These are phyloP conservation scores for Podochytrium sp. DNA, from an alignment of 192 early-diverging fungal species.

Conservation along the genomic window DNA sequence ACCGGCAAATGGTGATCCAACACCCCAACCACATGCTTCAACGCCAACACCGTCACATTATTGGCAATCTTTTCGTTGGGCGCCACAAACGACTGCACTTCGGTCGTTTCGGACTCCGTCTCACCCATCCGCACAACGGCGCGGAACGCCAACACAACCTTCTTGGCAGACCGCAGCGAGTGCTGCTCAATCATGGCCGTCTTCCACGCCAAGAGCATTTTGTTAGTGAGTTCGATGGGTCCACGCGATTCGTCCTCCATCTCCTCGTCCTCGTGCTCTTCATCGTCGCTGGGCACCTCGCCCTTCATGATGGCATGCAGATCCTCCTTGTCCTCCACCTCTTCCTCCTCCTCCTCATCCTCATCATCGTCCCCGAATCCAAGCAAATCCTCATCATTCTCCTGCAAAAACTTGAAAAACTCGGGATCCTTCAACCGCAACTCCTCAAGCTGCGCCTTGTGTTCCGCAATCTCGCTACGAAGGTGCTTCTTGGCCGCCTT, in stretches of 20 bases:
- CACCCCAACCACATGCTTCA: constrained; percentile 70
- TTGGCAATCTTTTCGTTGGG: constrained; percentile 71
- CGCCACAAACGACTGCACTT: constrained; percentile 19
- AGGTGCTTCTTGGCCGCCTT: constrained; percentile 49
- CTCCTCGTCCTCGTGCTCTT: constrained; percentile 44
- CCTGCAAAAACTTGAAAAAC: constrained; percentile 89
- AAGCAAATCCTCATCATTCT: constrained; percentile 84
- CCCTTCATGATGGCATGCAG: constrained; percentile 33
- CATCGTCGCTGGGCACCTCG: constrained; percentile 33
- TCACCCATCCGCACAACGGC: constrained; percentile 28
- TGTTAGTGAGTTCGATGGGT: constrained; percentile 64
- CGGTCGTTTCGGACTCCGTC: constrained; percentile 12
- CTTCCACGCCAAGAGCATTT: constrained; percentile 80
- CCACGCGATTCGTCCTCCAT: constrained; percentile 23
- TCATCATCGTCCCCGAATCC: constrained; percentile 61
- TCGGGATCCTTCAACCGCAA: constrained; percentile 86
- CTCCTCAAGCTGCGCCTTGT: constrained; percentile 82
- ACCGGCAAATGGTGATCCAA: constrained; percentile 71
- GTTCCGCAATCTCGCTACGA: constrained; percentile 63
- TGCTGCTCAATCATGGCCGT: constrained; percentile 44
- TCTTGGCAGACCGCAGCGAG: constrained; percentile 71
- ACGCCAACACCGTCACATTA: constrained; percentile 73
- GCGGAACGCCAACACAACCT: constrained; percentile 84
- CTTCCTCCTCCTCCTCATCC: constrained; percentile 38
- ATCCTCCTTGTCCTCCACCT: constrained; percentile 40